Conservation (phyloP, 257 asterid genomes). For the Phtheirospermum japonicum region DNA sequence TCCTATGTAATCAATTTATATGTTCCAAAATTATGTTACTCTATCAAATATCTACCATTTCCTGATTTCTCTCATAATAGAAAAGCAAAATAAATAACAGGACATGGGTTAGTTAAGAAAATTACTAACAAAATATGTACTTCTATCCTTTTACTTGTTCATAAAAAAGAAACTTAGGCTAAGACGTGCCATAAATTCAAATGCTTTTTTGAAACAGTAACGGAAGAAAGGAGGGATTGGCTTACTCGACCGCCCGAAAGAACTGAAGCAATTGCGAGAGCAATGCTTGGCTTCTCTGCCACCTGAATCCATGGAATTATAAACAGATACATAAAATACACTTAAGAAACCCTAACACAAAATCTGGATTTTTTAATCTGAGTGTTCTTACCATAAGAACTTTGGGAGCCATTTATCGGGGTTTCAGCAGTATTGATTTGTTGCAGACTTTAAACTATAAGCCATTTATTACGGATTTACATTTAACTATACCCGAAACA, state of each 20-base stretch:
- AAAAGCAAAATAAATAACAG: too few relatives aligned
- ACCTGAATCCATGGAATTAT: constrained; percentile 42
- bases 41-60: too few relatives aligned
- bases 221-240: neutral
- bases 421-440: constrained; percentile 9
- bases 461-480: neutral
- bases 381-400: constrained; percentile 30
- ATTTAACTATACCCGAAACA: neutral
- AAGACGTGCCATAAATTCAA: neutral
- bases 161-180: neutral
- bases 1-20: too few relatives aligned
- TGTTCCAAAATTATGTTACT: too few relatives aligned
- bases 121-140: too few relatives aligned
- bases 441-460: constrained; percentile 15
- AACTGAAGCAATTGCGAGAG: constrained; percentile 75
- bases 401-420: constrained; percentile 37
- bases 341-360: neutral
- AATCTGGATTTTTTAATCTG: neutral
- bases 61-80: too few relatives aligned
- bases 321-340: neutral
- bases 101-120: too few relatives aligned
- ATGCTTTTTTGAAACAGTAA: neutral
- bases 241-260: constrained; percentile 78
- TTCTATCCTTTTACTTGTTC: too few relatives aligned
- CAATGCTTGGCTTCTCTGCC: constrained; percentile 96